Evolutionary conservation across 2,329 filamentous ascomycete species (phyloP).

Genomic region (Shiraia sp.): DNA sequence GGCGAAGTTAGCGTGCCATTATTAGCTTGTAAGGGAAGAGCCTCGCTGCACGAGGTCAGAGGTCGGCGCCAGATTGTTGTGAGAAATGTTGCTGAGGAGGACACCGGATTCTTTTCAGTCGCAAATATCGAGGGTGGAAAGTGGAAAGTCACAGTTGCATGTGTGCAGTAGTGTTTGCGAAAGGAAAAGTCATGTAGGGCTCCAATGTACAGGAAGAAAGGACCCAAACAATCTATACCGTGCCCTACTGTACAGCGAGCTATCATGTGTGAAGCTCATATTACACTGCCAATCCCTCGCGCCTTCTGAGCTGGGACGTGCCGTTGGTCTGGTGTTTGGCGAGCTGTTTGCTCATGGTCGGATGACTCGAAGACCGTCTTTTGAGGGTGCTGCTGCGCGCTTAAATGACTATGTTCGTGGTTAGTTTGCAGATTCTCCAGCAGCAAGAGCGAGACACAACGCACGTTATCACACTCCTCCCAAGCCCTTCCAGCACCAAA

Average conservation of each 20-base stretch:
- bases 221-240: conserved; percentile 33
- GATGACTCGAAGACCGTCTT: conserved; percentile 54
- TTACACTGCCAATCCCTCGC: conserved; percentile 14
- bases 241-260: conserved; percentile 43
- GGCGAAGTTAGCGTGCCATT: conserved; percentile 33
- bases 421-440: neutral
- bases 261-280: conserved; percentile 22
- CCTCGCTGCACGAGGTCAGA: conserved; percentile 21
- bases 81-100: conserved; percentile 18
- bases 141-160: conserved; percentile 24
- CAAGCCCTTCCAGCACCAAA: conserved; percentile 96
- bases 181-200: neutral
- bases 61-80: conserved; percentile 19
- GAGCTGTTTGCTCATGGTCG: conserved; percentile 42
- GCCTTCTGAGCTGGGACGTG: conserved; percentile 3
- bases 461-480: conserved; percentile 89
- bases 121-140: conserved; percentile 23
- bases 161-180: conserved; percentile 2
- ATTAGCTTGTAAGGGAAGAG: conserved; percentile 19
- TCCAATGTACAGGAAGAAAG: conserved; percentile 35
- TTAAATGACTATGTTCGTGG: conserved; percentile 53
- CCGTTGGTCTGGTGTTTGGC: neutral
- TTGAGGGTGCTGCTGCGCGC: conserved; percentile 52
- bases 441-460: conserved; percentile 19
- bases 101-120: conserved; percentile 14